Evolutionary conservation across 257 asterid species (phyloP), one percentile per base, ranked within the genome.

Genomic region (Nicotiana paniculata): DNA sequence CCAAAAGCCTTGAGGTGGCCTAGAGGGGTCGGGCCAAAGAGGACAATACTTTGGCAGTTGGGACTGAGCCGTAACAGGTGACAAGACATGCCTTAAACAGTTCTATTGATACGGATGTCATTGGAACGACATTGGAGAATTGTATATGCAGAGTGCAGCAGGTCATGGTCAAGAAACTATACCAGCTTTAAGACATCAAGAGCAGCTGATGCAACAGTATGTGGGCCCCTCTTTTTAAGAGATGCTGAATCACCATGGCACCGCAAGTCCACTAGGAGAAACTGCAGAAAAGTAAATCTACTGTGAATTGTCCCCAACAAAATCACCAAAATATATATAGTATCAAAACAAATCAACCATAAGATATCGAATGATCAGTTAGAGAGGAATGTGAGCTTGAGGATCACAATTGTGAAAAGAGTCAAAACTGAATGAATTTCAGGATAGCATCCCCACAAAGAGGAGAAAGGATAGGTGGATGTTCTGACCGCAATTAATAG

Each of bases 191-290:
- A 87, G 88, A 96, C 97, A 85, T 96, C 99, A 85, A 90, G 92
- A 37, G 99, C 98, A 88, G 99, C 98, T 77, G 97, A 90, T 54
- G 94, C 91, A 85, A 94, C 97, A 79, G 95, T 88, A 86, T 96
- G 95, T 48, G 97, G 92, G 11, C 97, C 97, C 88, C 88, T 90
- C 90, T 93, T 93, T 86, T 84, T 92, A 79, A 92, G 84, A 62
- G 97, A 88, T 85, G 98, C 90, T 55, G 99, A 96, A 87, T 94
- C 99, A 83, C 99, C 99, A 85, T 96, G 99, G 82, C 99, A 96
- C 37, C 99, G 96, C 89, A 96, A 89, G 95, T 96, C 98, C 77
- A 96, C 95, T 81, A 96, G 92, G 90, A 96, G 94, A 93, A 96
- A 96, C 99, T 96, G 96, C 74, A 88, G 84, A 85, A 88, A 88